Evolutionary conservation across 805 yeast species (phyloP).

Genomic region (Pichia rugopelliculosa): DNA sequence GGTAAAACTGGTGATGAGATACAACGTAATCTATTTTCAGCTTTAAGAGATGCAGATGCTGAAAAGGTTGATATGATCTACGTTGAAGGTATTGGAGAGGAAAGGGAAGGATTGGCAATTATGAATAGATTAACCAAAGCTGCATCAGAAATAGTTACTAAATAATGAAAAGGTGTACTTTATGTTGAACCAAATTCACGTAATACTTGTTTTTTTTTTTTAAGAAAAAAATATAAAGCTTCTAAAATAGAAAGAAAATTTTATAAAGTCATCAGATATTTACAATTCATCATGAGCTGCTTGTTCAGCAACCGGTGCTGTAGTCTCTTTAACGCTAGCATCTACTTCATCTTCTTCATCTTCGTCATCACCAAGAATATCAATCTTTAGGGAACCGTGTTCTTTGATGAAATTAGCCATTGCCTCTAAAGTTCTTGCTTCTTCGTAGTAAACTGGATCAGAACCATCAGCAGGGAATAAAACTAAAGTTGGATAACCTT

Average conservation of each 20-base stretch:
- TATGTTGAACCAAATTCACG: no score
- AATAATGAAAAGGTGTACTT: background rate
- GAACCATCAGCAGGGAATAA: slow-evolving; percentile 80
- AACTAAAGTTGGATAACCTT: slow-evolving; percentile 89
- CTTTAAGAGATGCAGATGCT: slow-evolving; percentile 64
- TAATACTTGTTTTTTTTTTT: no score
- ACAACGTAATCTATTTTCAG: slow-evolving; percentile 66
- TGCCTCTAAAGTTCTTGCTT: slow-evolving; percentile 66
- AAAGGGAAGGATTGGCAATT: slow-evolving; percentile 82
- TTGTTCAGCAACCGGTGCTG: background rate
- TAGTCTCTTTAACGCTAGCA: slow-evolving; percentile 17
- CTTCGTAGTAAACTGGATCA: slow-evolving; percentile 57
- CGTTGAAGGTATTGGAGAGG: slow-evolving; percentile 75
- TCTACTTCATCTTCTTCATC: slow-evolving; percentile 13
- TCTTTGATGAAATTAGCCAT: slow-evolving; percentile 66
- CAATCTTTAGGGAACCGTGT: slow-evolving; percentile 56
- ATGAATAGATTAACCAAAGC: slow-evolving; percentile 90
- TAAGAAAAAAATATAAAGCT: background rate
- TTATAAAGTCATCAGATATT: no score
- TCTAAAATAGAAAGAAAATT: background rate
- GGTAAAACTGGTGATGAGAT: slow-evolving; percentile 51
- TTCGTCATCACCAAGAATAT: slow-evolving; percentile 32
- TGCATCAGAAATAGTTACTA: slow-evolving; percentile 40
- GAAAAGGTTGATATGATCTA: slow-evolving; percentile 60
- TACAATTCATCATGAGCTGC: slow-evolving; percentile 17